Base-by-base conservation (phyloP, 768 basidiomycete genomes). In the Dacryopinax spathularia region DNA sequence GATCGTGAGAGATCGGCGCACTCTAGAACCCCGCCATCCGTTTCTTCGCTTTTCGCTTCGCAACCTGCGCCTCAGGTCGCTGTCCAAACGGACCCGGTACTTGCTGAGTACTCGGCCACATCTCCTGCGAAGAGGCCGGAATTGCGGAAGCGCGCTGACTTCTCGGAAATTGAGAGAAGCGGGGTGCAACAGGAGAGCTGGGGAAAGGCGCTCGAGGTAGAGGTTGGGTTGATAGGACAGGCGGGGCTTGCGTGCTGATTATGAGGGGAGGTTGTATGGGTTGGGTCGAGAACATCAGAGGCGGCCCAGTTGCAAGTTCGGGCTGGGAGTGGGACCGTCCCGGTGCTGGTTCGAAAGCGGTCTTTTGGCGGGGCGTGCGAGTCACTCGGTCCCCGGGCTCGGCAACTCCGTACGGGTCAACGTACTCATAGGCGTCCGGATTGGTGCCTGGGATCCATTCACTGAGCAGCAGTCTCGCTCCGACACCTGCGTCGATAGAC, bases 1-100 rank as follows among this genome's bases (percentile, higher is more conserved):
- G 18, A 12, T 61, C 13, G 16, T 25, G 36, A n/a, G 27, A 18
- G 59, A 34, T 20, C 25, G 3, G 31, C n/a, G n/a, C n/a, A n/a
- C n/a, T 12, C 80, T 73, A 91, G 71, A 91, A 91, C 7, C 89
- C 89, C 10, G 86, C 87, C 39, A 89, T 43, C 25, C 88, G 77
- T 73, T 86, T 90, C 77, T 85, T 88, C 22, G 73, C 63, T 70
- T 83, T 86, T 75, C 84, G 85, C 74, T 81, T 87, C 4, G 66
- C 70, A 15, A 68, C 67, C 16, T 65, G 79, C 37, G 63, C 27
- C 44, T 64, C 29, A 31, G 37, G 43, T 86, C 79, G 25, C 29
- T 86, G 87, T 34, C 88, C 89, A 73, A 83, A 83, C 0, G 78
- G 81, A 1, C 89, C 89, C 2, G 88, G 82, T 10, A 88, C 71